These are phyloP conservation scores for Xylaria arbuscula DNA, from an alignment of 2,329 filamentous ascomycete genomes.

Conservation along the genomic window DNA sequence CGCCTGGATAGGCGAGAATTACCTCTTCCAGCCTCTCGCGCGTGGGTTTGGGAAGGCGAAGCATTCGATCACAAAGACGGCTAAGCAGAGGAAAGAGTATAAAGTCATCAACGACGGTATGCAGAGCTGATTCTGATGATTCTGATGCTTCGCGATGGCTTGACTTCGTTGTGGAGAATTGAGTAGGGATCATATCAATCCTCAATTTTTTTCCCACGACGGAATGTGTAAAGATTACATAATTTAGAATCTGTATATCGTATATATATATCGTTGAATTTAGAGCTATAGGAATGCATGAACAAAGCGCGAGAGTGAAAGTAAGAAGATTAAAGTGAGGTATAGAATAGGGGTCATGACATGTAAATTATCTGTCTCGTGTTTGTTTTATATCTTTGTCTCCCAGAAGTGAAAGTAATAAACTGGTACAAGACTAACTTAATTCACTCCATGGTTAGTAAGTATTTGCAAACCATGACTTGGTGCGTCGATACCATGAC, in stretches of 20 bases:
- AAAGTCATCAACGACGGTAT: conserved; percentile 81
- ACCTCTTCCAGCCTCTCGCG: conserved; percentile 76
- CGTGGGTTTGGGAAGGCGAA: conserved; percentile 72
- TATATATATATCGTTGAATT: no score
- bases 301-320: no score
- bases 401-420: no score
- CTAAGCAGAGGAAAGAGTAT: conserved; percentile 87
- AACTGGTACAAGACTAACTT: no score
- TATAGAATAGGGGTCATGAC: neutral
- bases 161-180: neutral
- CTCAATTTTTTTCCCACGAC: neutral
- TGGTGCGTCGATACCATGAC: no score
- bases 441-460: no score
- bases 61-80: conserved; percentile 65
- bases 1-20: conserved; percentile 78
- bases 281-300: neutral
- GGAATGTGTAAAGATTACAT: no score
- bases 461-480: no score
- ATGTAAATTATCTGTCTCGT: neutral
- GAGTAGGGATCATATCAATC: neutral
- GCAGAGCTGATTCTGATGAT: conserved; percentile 51
- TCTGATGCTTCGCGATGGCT: neutral
- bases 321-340: no score
- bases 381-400: no score
- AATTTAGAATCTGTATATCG: no score